Base-by-base conservation (phyloP, 2,329 filamentous ascomycete species). In the Pseudogymnoascus sp. region DNA sequence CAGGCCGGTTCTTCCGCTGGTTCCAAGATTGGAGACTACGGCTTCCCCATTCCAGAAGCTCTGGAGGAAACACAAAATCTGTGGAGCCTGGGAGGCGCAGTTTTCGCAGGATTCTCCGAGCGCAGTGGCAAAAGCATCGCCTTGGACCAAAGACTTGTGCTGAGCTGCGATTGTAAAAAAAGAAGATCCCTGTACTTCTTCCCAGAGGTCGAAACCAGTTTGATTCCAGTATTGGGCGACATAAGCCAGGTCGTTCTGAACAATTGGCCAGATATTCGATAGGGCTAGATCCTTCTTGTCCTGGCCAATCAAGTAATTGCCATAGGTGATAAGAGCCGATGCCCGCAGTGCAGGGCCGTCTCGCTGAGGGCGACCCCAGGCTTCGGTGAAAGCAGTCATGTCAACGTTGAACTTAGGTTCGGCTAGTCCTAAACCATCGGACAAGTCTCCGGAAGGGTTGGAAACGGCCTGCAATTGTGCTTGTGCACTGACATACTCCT, bases 311-410 rank as follows among this genome's bases (percentile, higher is more conserved):
- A 93, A 76, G 83, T 87, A 90, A 69, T 86, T 85, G 5, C 86
- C 82, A 70, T 92, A 94, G 0, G 79, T 78, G 60, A 89, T 86
- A 68, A 94, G 74, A 2, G 90, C 84, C 47, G 85, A 90, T 1
- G 89, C 89, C 58, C 90, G 81, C 40, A 94, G 80, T 15, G 90
- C 84, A 24, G 90, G 90, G 0, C 90, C 90, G 73, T 94, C 90
- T 41, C 87, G 81, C 74, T 94, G 90, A 10, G 90, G 90, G 17
- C 90, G 84, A 29, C 88, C 89, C 90, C 90, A 93, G 4, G 75
- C 61, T 11, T 71, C 86, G 1, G 83, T 88, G 71, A 84, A 92
- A 6, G 83, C 78, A 6, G 77, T 82, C 63, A 81, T 74, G 65
- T 91, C 81, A 40, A 84, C 83, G 61, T 87, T 78, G 74, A 83